These are phyloP conservation scores for Rutstroemia sp. DNA, from an alignment of 2,329 filamentous ascomycete species.

Conservation along the genomic window DNA sequence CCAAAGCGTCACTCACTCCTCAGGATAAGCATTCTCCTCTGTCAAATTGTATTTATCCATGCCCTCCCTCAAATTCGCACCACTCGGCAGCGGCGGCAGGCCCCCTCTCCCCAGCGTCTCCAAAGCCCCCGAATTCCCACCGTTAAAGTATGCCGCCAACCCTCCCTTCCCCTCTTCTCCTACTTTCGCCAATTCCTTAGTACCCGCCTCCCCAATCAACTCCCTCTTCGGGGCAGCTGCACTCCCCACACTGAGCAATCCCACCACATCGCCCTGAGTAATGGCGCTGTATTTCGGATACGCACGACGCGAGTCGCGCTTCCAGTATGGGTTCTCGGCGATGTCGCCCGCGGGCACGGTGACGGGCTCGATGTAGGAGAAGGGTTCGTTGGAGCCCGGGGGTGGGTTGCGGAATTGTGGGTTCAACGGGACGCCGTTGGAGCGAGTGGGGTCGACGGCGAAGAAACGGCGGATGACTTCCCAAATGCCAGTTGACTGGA, in stretches of 20 bases:
- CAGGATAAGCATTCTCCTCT: conserved; percentile 63
- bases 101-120: conserved; percentile 67
- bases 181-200: conserved; percentile 65
- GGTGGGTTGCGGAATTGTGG: conserved; percentile 84
- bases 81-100: conserved; percentile 78
- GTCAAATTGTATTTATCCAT: conserved; percentile 61
- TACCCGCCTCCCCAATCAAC: conserved; percentile 68
- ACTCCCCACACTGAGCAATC: conserved; percentile 78
- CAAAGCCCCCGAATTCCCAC: conserved; percentile 49
- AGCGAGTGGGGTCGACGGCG: conserved; percentile 79
- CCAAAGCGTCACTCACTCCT: conserved; percentile 46
- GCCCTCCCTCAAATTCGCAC: conserved; percentile 44
- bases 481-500: conserved; percentile 86
- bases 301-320: conserved; percentile 76
- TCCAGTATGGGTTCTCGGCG: conserved; percentile 93
- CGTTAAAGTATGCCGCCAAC: conserved; percentile 63
- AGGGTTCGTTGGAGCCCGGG: conserved; percentile 64
- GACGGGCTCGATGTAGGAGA: conserved; percentile 71
- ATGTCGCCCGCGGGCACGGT: conserved; percentile 80
- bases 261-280: conserved; percentile 76
- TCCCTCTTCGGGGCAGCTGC: conserved; percentile 75
- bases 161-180: conserved; percentile 69
- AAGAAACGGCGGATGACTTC: conserved; percentile 71
- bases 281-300: conserved; percentile 79
- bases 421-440: conserved; percentile 87